Conservation (phyloP, 2,329 filamentous ascomycete genomes). For the Scortechinia acanthostroma region DNA sequence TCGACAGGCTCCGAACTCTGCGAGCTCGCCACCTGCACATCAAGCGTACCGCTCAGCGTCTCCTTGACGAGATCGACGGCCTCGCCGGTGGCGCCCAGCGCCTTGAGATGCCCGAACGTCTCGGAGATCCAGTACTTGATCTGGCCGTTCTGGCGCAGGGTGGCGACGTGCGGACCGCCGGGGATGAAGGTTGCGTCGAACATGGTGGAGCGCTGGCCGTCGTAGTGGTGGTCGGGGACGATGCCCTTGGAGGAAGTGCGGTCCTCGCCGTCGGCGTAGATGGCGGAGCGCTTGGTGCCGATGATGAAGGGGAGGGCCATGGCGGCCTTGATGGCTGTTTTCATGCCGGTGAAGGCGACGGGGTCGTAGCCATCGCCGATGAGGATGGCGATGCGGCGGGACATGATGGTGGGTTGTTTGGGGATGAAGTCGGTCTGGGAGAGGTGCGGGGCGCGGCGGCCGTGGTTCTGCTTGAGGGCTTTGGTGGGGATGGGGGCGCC, state of each 20-base stretch:
- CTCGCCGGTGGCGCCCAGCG: slow-evolving; percentile 71
- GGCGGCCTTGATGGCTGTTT: slow-evolving; percentile 51
- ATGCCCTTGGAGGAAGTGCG: slow-evolving; percentile 42
- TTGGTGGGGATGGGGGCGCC: slow-evolving; percentile 53
- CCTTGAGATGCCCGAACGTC: slow-evolving; percentile 75
- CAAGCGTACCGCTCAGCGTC: slow-evolving; percentile 29
- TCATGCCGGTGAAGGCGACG: slow-evolving; percentile 56
- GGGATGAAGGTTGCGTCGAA: slow-evolving; percentile 76
- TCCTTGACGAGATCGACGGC: slow-evolving; percentile 55
- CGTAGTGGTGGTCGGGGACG: slow-evolving; percentile 70
- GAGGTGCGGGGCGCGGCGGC: slow-evolving; percentile 58
- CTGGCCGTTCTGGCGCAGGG: slow-evolving; percentile 62
- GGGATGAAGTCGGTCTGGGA: slow-evolving; percentile 66
- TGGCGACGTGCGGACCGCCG: slow-evolving; percentile 54
- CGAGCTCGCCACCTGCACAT: slow-evolving; percentile 32
- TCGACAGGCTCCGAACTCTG: slow-evolving; percentile 38
- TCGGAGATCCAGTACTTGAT: slow-evolving; percentile 73
- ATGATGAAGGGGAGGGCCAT: slow-evolving; percentile 69
- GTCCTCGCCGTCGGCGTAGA: slow-evolving; percentile 53
- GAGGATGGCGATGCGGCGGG: slow-evolving; percentile 68
- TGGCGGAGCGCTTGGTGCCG: slow-evolving; percentile 55
- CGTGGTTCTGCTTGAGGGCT: slow-evolving; percentile 48
- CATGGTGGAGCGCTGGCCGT: slow-evolving; percentile 73
- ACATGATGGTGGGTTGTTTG: slow-evolving; percentile 56
- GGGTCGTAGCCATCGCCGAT: slow-evolving; percentile 73